A percentile compares a stretch with the other conserved stretches of the same genome.
phyloP scores from a whole-genome alignment of 140 eudicot species.

The Senecio squalidus region DNA sequence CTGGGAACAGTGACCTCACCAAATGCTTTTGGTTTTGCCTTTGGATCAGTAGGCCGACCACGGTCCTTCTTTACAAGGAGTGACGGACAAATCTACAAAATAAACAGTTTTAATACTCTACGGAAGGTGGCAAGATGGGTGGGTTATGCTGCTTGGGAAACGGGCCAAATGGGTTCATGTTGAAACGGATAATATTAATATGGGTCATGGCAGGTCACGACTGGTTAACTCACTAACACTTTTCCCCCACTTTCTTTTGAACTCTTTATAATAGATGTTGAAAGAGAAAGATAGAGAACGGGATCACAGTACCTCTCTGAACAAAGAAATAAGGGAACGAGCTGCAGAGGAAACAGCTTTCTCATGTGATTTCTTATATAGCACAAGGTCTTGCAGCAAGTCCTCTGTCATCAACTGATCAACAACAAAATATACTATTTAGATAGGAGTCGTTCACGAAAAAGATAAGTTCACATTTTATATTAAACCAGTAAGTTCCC shows the following conservation, averaged over 20 bases:
- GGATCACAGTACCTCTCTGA: conserved; percentile 81
- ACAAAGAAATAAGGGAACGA: conserved; percentile 81
- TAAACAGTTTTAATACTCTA: conserved; percentile 11
- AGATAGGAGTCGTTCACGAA: too few species aligned
- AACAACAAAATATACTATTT: conserved; percentile 5
- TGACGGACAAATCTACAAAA: conserved; percentile 84
- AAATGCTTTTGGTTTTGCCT: conserved; percentile 85
- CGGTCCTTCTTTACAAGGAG: conserved; percentile 88
- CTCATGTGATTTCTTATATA: conserved; percentile 81
- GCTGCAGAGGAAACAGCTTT: conserved; percentile 95
- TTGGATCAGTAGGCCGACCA: conserved; percentile 73
- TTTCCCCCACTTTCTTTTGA: too few species aligned
- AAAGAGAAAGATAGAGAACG: too few species aligned
- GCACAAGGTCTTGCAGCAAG: conserved; percentile 92
- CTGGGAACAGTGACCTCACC: conserved; percentile 72
- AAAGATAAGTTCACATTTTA: neutral
- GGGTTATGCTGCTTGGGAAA: neutral
- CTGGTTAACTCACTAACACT: neutral
- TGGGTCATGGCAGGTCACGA: neutral
- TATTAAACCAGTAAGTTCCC: neutral
- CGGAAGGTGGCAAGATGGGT: neutral
- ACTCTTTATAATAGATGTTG: too few species aligned
- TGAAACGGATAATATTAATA: neutral
- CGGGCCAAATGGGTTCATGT: neutral
- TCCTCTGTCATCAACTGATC: conserved; percentile 90